Base-by-base conservation (phyloP, 805 yeast genomes). In the Suhomyces tanzawaensis region DNA sequence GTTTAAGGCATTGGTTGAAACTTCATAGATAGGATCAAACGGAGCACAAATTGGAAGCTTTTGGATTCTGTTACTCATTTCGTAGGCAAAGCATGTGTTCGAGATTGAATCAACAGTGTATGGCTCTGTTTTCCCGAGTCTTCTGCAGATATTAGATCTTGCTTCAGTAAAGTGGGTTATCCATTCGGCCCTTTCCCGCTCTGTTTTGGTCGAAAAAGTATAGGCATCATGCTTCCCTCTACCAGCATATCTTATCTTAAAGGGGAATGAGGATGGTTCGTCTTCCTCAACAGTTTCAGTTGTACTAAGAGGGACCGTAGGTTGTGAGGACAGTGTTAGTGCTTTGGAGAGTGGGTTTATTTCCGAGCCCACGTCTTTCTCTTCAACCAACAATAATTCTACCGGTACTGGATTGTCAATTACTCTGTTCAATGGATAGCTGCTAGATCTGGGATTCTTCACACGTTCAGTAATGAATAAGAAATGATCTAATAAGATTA, bases 401-500 rank as follows among this genome's bases (percentile, higher is more conserved):
- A 79, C 66, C 0, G 85, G 82, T 7, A 81, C 75, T 1, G 87
- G 86, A 30, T 67, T 68, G 48, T 80, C 86, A 8, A 67, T 53
- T 0, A 81, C 70, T 36, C 35, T 41, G 12, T 37, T 27, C 17
- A 33, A 33, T 16, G 32, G 22, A 26, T 37, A 46, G 16, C 32
- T 34, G 33, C 37, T 59, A 9, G 48, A 48, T 8, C 56, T 44
- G 7, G 65, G 73, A 31, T 71, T 74, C 7, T 66, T 65, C 2
- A 74, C 57, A 32, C 69, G 70, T 28, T 86, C 82, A 1, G 86
- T 81, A 1, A 87, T 72, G 22, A 87, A 52, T 30, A 87, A 59
- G 48, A 71, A 85, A 51, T 87, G 85, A 53, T 87, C 95, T 36
- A 87, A 60, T 19, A 87, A 60, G 14, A 85, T 76, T 17, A 84